Conservation (phyloP, 2,329 filamentous ascomycete species). For the Nigrospora osmanthi region DNA sequence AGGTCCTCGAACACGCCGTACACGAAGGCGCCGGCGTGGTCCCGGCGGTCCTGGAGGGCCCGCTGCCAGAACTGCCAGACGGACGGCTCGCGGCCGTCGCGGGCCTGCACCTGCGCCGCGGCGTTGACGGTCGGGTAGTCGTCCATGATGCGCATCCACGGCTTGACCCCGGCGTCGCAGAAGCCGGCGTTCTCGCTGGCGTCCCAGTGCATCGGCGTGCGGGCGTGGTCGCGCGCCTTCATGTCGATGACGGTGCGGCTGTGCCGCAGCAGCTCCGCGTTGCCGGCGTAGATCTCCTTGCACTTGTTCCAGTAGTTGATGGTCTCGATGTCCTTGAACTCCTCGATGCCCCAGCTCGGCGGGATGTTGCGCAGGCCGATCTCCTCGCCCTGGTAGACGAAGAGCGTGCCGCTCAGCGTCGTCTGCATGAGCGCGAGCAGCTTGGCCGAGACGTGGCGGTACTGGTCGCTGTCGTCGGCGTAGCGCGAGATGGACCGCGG, state of each 20-base stretch:
- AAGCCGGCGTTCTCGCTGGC: slow-evolving; percentile 51
- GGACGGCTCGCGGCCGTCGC: slow-evolving; percentile 29
- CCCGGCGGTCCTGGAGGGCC: slow-evolving; percentile 44
- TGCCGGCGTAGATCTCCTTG: slow-evolving; percentile 25
- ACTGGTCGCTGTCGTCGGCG: slow-evolving; percentile 37
- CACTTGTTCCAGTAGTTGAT: slow-evolving; percentile 37
- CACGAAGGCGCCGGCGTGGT: slow-evolving; percentile 50
- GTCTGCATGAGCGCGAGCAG: slow-evolving; percentile 48
- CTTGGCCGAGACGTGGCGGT: slow-evolving; percentile 43
- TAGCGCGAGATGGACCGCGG: slow-evolving; percentile 50
- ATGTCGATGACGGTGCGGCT: slow-evolving; percentile 46
- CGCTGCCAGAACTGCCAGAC: slow-evolving; percentile 56
- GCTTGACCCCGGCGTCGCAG: slow-evolving; percentile 37
- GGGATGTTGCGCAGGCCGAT: slow-evolving; percentile 57
- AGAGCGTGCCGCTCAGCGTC: slow-evolving; percentile 51
- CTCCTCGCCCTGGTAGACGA: slow-evolving; percentile 62
- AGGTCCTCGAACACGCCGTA: slow-evolving; percentile 47
- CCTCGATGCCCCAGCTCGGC: slow-evolving; percentile 50
- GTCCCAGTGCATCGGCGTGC: slow-evolving; percentile 64
- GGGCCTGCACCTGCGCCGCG: slow-evolving; percentile 33
- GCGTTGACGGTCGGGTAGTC: slow-evolving; percentile 49
- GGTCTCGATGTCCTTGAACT: slow-evolving; percentile 48
- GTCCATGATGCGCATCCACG: slow-evolving; percentile 55
- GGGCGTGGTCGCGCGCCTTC: slow-evolving; percentile 56
- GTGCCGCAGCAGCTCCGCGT: slow-evolving; percentile 30